These are phyloP conservation scores for Colletotrichum spinosum DNA, from an alignment of 2,329 filamentous ascomycete genomes.

Conservation along the genomic window DNA sequence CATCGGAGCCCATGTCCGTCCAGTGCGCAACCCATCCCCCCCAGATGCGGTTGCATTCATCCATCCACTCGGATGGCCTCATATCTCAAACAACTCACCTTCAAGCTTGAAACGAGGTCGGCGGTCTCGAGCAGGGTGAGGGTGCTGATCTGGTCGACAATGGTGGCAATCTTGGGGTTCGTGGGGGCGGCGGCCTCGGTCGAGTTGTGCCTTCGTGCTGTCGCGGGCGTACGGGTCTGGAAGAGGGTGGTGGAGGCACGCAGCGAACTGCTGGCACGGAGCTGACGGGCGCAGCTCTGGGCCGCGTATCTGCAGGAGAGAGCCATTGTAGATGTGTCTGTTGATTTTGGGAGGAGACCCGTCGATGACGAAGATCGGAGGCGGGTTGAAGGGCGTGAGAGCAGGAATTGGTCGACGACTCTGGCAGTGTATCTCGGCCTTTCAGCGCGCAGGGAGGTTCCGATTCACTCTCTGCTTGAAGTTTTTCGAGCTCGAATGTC, in stretches of 20 bases:
- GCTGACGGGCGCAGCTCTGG: conserved; percentile 72
- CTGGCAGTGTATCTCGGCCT: conserved; percentile 15
- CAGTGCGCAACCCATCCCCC: neutral
- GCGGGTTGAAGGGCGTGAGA: conserved; percentile 5
- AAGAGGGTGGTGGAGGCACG: conserved; percentile 58
- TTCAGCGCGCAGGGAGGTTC: conserved; percentile 35
- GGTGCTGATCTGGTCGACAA: conserved; percentile 99
- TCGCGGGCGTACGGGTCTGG: conserved; percentile 59
- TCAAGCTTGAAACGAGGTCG: conserved; percentile 92
- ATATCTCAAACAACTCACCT: conserved; percentile 68
- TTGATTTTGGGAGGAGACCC: conserved; percentile 19
- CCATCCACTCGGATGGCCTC: neutral
- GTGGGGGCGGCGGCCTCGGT: conserved; percentile 74
- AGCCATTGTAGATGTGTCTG: conserved; percentile 62
- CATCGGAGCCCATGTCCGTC: conserved; percentile 17
- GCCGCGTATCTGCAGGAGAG: conserved; percentile 72
- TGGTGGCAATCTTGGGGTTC: conserved; percentile 92
- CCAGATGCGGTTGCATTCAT: neutral
- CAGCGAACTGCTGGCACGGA: conserved; percentile 62
- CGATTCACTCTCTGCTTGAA: conserved; percentile 45
- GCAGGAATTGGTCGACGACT: conserved; percentile 29
- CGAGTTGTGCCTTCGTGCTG: conserved; percentile 85
- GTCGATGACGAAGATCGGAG: conserved; percentile 21
- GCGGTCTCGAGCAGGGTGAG: conserved; percentile 98
- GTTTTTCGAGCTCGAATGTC: conserved; percentile 54